These are phyloP conservation scores for Blumeriella jaapii DNA, from an alignment of 2,329 filamentous ascomycete genomes.

Conservation along the genomic window DNA sequence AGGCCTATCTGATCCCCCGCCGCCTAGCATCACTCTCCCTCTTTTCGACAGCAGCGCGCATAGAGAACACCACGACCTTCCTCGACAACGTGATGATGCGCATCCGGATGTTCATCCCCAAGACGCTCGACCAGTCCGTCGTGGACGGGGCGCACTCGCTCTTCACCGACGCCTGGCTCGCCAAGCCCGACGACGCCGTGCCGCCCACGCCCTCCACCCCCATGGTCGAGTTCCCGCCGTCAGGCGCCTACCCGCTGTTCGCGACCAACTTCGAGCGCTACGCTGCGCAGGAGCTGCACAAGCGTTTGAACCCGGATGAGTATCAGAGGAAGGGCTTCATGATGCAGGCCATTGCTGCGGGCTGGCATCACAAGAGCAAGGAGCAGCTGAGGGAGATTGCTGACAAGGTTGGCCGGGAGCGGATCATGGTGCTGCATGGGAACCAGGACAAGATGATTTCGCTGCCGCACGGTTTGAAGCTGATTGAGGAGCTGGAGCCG, in stretches of 20 bases:
- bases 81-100: constrained; percentile 51
- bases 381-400: constrained; percentile 55
- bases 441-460: constrained; percentile 68
- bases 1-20: constrained; percentile 38
- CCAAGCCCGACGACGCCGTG: constrained; percentile 43
- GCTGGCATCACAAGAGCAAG: constrained; percentile 65
- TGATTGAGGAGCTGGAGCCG: constrained; percentile 55
- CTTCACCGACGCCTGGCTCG: constrained; percentile 55
- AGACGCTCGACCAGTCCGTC: constrained; percentile 55
- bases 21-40: constrained; percentile 46
- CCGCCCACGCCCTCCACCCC: constrained; percentile 37
- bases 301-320: constrained; percentile 46
- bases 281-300: constrained; percentile 65
- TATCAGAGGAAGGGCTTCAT: constrained; percentile 61
- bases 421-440: constrained; percentile 72
- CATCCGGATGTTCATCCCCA: constrained; percentile 52
- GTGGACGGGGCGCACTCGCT: constrained; percentile 51
- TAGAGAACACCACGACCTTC: constrained; percentile 51
- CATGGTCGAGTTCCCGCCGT: constrained; percentile 26
- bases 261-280: constrained; percentile 72
- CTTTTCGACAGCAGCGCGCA: constrained; percentile 47
- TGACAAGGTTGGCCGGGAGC: constrained; percentile 55
- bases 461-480: constrained; percentile 53
- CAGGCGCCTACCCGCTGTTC: constrained; percentile 41
- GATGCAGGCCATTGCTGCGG: constrained; percentile 66